Evolutionary conservation across 495 filamentous ascomycete genomes (phyloP).

Genomic region (Tetracladium setigerum): DNA sequence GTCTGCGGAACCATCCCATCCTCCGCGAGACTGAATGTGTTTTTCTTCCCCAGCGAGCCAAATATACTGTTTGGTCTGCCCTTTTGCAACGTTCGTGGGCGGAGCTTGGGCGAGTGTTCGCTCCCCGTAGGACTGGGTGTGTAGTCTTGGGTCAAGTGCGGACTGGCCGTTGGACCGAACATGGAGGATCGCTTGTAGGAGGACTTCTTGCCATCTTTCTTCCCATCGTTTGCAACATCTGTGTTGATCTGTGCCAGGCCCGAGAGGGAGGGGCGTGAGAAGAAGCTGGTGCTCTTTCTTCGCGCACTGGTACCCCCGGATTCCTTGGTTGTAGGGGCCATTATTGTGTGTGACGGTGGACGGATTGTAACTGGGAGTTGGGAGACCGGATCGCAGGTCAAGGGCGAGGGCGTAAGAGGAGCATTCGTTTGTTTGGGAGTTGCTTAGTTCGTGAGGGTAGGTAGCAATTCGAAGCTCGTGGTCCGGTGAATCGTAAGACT

Average conservation of each 20-base stretch:
- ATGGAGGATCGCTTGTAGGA: slow-evolving; percentile 12
- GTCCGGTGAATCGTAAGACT: too few species aligned
- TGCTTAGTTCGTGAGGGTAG: too few species aligned
- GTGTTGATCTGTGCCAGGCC: slow-evolving; percentile 12
- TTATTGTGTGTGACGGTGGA: neutral
- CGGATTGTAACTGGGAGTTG: neutral
- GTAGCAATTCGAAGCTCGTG: too few species aligned
- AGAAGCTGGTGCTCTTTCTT: slow-evolving; percentile 16
- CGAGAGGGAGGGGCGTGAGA: slow-evolving; percentile 6
- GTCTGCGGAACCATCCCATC: slow-evolving; percentile 6
- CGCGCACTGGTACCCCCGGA: slow-evolving; percentile 1
- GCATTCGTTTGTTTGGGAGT: too few species aligned
- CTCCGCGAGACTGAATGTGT: slow-evolving; percentile 12
- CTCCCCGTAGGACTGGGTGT: slow-evolving; percentile 11
- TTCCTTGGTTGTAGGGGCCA: slow-evolving; percentile 7
- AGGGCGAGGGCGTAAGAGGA: too few species aligned
- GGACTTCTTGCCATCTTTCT: slow-evolving; percentile 13
- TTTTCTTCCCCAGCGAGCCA: slow-evolving; percentile 20
- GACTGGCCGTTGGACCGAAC: slow-evolving; percentile 11
- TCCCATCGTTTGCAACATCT: slow-evolving; percentile 3
- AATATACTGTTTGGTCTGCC: slow-evolving; percentile 18
- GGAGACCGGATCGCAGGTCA: too few species aligned
- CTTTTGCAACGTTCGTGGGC: slow-evolving; percentile 19
- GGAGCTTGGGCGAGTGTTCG: slow-evolving; percentile 12
- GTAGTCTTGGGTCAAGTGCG: slow-evolving; percentile 10